These are phyloP conservation scores for Dactylorhiza incarnata DNA, from an alignment of 106 monocot species.

Conservation along the genomic window DNA sequence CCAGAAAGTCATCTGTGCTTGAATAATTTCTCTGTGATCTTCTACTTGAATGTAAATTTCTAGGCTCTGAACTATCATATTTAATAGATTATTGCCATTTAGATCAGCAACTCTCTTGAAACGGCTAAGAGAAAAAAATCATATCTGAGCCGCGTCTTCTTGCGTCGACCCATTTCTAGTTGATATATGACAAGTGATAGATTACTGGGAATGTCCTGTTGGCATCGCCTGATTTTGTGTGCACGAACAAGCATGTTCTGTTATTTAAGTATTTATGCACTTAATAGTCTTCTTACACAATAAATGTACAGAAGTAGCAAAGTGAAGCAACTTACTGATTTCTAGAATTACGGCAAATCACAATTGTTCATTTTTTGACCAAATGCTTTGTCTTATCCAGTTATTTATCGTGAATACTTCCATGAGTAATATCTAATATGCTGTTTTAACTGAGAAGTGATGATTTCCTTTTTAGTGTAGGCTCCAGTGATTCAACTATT, in stretches of 20 bases:
- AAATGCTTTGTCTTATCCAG: background rate
- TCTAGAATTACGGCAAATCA: background rate
- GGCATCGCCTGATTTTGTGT: background rate
- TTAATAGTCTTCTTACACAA: background rate
- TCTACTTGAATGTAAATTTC: background rate
- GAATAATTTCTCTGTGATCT: too few relatives aligned
- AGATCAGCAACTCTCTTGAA: background rate
- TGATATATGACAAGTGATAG: background rate
- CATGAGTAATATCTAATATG: background rate
- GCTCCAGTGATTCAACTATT: slow-evolving; percentile 84
- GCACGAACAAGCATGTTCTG: background rate
- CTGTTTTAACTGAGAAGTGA: background rate
- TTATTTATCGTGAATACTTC: background rate
- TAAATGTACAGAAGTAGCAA: background rate
- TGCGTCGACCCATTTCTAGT: background rate
- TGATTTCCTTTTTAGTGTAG: slow-evolving; percentile 21
- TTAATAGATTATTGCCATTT: background rate
- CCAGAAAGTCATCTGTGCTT: too few relatives aligned
- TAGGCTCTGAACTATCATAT: background rate
- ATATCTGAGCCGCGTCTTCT: background rate
- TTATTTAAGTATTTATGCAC: background rate
- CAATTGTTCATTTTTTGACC: background rate
- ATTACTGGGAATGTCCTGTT: background rate
- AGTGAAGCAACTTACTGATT: background rate
- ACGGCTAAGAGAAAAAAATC: background rate